phyloP scores from a whole-genome alignment of 352 stramenopile species.

The Phytophthora chlamydospora region DNA sequence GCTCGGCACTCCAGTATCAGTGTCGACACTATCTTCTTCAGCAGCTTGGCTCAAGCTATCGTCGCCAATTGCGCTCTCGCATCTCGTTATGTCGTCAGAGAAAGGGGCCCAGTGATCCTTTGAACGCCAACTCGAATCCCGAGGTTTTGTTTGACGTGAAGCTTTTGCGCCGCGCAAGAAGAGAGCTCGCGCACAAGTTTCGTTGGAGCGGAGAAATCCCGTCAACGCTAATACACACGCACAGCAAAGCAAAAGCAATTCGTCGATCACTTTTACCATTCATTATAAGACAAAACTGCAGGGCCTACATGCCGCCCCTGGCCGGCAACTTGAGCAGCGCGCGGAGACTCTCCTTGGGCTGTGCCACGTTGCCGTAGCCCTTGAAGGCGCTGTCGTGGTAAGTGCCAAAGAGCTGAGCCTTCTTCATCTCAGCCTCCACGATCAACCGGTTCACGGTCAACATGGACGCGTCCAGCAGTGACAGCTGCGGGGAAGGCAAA shows the following conservation, averaged over 20 bases:
- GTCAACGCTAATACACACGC: too few species aligned
- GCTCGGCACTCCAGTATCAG: slow-evolving; percentile 10
- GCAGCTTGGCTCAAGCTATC: slow-evolving; percentile 9
- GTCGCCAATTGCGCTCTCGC: slow-evolving; percentile 35
- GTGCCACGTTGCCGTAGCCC: slow-evolving; percentile 64
- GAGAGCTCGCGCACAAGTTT: too few species aligned
- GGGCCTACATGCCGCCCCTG: slow-evolving; percentile 20
- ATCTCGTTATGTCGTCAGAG: slow-evolving; percentile 32
- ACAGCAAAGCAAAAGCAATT: too few species aligned
- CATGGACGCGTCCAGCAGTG: slow-evolving; percentile 71
- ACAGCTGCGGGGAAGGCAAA: slow-evolving; percentile 39
- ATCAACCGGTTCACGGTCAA: slow-evolving; percentile 65
- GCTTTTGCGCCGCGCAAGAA: too few species aligned
- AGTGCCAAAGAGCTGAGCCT: slow-evolving; percentile 65
- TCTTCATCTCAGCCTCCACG: slow-evolving; percentile 73
- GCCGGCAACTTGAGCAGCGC: slow-evolving; percentile 49
- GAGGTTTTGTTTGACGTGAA: too few species aligned
- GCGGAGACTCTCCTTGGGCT: slow-evolving; percentile 74
- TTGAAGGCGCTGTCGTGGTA: slow-evolving; percentile 84
- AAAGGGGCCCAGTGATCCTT: slow-evolving; percentile 17
- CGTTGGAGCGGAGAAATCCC: too few species aligned
- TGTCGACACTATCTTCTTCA: slow-evolving; percentile 12
- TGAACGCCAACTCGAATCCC: not conserved
- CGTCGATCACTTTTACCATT: too few species aligned
- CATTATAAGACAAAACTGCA: slow-evolving; percentile 35